phyloP scores from a whole-genome alignment of 2,329 filamentous ascomycete species.

The Xylariales sp. region DNA sequence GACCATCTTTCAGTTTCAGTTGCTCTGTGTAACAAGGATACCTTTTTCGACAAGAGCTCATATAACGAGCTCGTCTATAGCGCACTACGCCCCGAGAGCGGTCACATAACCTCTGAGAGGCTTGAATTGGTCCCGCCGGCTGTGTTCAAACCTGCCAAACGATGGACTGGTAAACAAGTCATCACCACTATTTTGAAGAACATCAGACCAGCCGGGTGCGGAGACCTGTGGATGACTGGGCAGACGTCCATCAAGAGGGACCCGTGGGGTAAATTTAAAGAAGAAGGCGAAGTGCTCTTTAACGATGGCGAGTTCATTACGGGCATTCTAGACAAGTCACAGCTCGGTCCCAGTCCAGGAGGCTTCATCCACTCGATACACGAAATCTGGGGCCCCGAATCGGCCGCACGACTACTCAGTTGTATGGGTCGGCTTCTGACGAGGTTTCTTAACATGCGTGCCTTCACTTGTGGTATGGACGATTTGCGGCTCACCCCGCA shows the following conservation, averaged over 20 bases:
- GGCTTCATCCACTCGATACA: conserved; percentile 93
- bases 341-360: conserved; percentile 87
- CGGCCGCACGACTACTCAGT: conserved; percentile 88
- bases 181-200: conserved; percentile 94
- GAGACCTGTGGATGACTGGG: conserved; percentile 81
- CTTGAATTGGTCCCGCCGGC: conserved; percentile 85
- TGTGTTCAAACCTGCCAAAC: conserved; percentile 79
- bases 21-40: conserved; percentile 89
- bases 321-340: conserved; percentile 94
- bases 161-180: conserved; percentile 98
- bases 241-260: conserved; percentile 82
- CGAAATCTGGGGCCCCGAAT: conserved; percentile 88
- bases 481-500: conserved; percentile 86
- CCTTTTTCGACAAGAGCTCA: conserved; percentile 86
- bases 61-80: conserved; percentile 96
- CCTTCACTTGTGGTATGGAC: conserved; percentile 97
- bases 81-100: conserved; percentile 88
- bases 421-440: conserved; percentile 90
- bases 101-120: conserved; percentile 84
- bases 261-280: conserved; percentile 79
- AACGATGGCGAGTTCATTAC: conserved; percentile 87
- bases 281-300: conserved; percentile 85
- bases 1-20: conserved; percentile 97
- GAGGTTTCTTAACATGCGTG: conserved; percentile 89
- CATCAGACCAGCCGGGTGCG: conserved; percentile 80